Evolutionary conservation across 345 rosid genomes (phyloP).

Genomic region (Rubroshorea leprosula): DNA sequence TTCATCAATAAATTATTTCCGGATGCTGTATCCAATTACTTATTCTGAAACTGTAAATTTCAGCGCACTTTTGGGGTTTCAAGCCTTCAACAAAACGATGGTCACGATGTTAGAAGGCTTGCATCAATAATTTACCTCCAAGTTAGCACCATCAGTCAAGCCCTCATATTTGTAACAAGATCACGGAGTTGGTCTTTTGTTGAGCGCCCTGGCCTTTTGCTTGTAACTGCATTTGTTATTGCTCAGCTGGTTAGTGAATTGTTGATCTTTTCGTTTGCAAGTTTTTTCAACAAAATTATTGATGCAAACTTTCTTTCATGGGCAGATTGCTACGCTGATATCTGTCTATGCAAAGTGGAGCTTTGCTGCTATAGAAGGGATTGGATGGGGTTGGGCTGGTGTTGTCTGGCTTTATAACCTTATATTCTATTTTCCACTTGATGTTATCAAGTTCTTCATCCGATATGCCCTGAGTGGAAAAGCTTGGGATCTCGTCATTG

Average conservation of each 20-base stretch:
- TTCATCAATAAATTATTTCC: too few species aligned
- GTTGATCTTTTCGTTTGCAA: background rate
- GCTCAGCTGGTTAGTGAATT: slow-evolving; percentile 47
- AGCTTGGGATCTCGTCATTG: slow-evolving; percentile 63
- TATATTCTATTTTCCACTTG: slow-evolving; percentile 43
- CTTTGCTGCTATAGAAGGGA: slow-evolving; percentile 46
- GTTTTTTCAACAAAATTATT: background rate
- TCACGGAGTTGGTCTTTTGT: slow-evolving; percentile 54
- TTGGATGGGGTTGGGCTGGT: slow-evolving; percentile 67
- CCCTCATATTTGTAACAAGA: slow-evolving; percentile 58
- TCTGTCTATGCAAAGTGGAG: slow-evolving; percentile 56
- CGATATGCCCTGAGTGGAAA: slow-evolving; percentile 48
- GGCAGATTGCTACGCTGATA: slow-evolving; percentile 48
- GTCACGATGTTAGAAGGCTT: slow-evolving; percentile 35
- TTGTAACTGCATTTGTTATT: slow-evolving; percentile 33
- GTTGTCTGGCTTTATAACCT: slow-evolving; percentile 56
- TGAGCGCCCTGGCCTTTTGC: slow-evolving; percentile 52
- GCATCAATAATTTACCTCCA: slow-evolving; percentile 57
- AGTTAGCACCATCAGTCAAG: slow-evolving; percentile 65
- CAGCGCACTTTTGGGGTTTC: slow-evolving; percentile 50
- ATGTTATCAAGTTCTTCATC: slow-evolving; percentile 44
- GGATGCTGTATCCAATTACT: too few species aligned
- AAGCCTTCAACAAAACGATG: slow-evolving; percentile 36
- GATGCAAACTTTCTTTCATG: slow-evolving; percentile 5
- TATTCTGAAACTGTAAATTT: slow-evolving; percentile 1